Base-by-base conservation (phyloP, 257 asterid genomes). In the Jacaranda copaia region DNA sequence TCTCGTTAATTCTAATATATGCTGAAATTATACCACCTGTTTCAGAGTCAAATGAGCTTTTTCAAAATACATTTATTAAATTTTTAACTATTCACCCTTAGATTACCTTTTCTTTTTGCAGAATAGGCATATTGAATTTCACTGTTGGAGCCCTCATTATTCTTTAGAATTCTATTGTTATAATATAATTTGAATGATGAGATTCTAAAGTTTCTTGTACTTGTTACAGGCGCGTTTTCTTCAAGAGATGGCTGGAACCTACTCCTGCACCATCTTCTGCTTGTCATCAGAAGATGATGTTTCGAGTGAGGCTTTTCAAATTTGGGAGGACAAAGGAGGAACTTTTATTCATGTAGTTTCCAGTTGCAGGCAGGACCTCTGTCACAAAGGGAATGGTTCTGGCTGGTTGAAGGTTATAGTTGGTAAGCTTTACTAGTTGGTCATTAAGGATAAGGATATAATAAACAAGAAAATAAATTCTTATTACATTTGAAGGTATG, bases 371-470 rank as follows among this genome's bases (percentile, higher is more conserved):
- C 82, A 83, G 76, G 87, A 83, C 67, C 77, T 81, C 45, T 68
- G 53, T 63, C 78, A 70, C 68, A 82, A 72, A 52, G 80, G 69
- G 45, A 81, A 46, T 72, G 81, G 76, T 73, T 80, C 91, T 77
- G 84, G 83, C 72, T 84, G 90, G 96, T 62, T 95, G 79, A 81
- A 85, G 70, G 84, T 82, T 72, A 75, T 87, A 66, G 85, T 93
- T 58, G 85, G 98, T 95, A 80, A 91, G 92, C 84, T 72, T 80
- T 38, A 67, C 73, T 77, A 70, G 49, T 68, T 48, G 18, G 55
- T 69, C 77, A 12, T 51, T 64, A 67, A 65, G 73, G 64, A 70
- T 74, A 62, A 42, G 55, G 64, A 60, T 14, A 55, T 14, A 11
- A 1, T 36, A 13, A 15, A 52, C 48, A 42, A 57, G 6, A 38